Evolutionary conservation across 495 filamentous ascomycete species (phyloP), one percentile per base, ranked within the genome.

Genomic region (Cudoniella acicularis): DNA sequence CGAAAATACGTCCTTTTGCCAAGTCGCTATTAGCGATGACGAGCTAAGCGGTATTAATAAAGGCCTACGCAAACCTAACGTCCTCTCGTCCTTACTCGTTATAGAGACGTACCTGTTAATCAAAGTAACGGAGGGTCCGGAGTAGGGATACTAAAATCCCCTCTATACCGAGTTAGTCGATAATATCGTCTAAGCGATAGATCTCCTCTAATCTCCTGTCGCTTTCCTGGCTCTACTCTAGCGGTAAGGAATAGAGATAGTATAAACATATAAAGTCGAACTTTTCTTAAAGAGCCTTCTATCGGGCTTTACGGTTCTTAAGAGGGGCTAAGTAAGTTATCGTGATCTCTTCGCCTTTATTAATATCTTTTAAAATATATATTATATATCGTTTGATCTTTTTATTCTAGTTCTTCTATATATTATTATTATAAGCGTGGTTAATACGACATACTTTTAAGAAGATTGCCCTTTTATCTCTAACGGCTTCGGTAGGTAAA

Each of bases 211-310:
- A 36, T 26, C 67, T 66, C 45, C 49, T 55, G 53, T 74, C 70
- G 57, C 67, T 73, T 24, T 60, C 43, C 47, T 62, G 43, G 48
- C 69, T 51, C 62, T 71, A 16, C 10, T 49, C 59, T 51, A 52
- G 47, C 20, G 69, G 63, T 26, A 65, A 64, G 45, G 64, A 66
- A 66, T 70, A 76, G 24, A 70, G 52, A 42, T 49, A 10, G 52
- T 69, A 75, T 18, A 22, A 57, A 52, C 70, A 76, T 21, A 56
- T 60, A 55, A 76, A 76, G 54, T 63, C 67, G 52, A 70, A 74
- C 47, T 24, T 53, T 23, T 58, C 54, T 47, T 59, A 63, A 21
- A 74, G 65, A 25, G 40, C 23, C 11, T 56, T 36, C 22, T 65
- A 63, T n/a, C 67, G 60, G 23, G 51, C 25, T 36, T 43, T 40